These are phyloP conservation scores for Fereydounia khargensis DNA, from an alignment of 1,284 basidiomycete genomes.

Conservation along the genomic window DNA sequence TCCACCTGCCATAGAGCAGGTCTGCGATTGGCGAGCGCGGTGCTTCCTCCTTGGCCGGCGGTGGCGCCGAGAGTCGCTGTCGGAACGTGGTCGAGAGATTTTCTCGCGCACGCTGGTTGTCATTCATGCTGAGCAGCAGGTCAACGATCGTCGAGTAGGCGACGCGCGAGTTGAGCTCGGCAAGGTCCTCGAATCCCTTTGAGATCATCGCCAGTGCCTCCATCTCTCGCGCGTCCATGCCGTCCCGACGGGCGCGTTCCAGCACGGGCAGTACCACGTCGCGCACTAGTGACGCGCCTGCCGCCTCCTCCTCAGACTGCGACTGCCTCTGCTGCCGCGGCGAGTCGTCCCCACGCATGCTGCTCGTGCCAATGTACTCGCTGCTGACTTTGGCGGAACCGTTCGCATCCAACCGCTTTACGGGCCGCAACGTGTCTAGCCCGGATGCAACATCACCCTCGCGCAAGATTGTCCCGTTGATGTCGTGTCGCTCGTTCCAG, in stretches of 20 bases:
- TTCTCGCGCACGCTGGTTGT: constrained; percentile 25
- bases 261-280: constrained; percentile 46
- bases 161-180: constrained; percentile 74
- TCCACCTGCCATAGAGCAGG: constrained; percentile 89
- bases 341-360: constrained; percentile 6
- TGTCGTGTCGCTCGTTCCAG: constrained; percentile 65
- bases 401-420: constrained; percentile 81
- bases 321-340: constrained; percentile 8
- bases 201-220: constrained; percentile 86
- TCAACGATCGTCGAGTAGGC: constrained; percentile 84
- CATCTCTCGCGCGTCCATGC: constrained; percentile 81
- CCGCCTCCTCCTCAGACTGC: constrained; percentile 15
- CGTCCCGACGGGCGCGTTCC: constrained; percentile 59
- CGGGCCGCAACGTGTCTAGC: constrained; percentile 81
- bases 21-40: constrained; percentile 76
- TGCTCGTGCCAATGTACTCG: constrained; percentile 76
- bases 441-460: constrained; percentile 68
- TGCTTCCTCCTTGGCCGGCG: constrained; percentile 29
- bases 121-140: constrained; percentile 82
- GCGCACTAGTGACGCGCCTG: constrained; percentile 33
- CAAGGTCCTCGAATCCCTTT: constrained; percentile 80
- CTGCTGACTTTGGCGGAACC: constrained; percentile 75
- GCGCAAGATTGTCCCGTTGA: constrained; percentile 71
- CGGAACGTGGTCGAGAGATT: constrained; percentile 38
- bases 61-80: constrained; percentile 18